Evolutionary conservation across 257 asterid genomes (phyloP), one percentile per base, ranked within the genome.

Genomic region (Paraleonurus japonicus): DNA sequence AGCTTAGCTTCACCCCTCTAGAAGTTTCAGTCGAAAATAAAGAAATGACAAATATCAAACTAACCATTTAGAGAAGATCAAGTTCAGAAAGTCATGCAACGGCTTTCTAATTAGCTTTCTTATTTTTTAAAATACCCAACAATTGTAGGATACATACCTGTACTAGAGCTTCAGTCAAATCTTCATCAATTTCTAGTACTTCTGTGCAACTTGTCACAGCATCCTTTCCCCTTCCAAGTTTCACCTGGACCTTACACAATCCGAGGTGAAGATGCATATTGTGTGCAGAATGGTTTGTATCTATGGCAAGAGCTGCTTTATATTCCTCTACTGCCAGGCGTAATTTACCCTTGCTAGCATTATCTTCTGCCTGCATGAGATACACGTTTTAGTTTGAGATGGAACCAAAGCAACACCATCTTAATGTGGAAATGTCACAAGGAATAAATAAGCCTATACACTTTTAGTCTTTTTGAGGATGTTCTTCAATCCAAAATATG

Each of bases 1-100:
- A 90, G 93, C 82, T 90, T 92, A 41, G 97, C 95, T 87, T 92
- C 97, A 60, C 95, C 97, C 70, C 98, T 92, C 95, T 90, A 81
- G 15, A 76, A 73, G 54, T 76, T 72, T 20, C 3, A 60, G 4
- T 17, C 61, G 50, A 67, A 72, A 45, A 17, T 77, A 17, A 48
- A n/a, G 39, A 45, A 30, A 32, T 1, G 61, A 20, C 53, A 48
- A 13, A 50, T 32, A 45, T 61, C 22, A 43, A 39, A 13, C 17
- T 22, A 47, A 48, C 26, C 15, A 9, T 55, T 17, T 32, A 24
- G 20, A 58, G 35, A 53, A 20, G 26, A 37, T 28, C 26, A 75
- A 72, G 48, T 53, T 8, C 4, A 7, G 65, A 59, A 54, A 50
- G 10, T 22, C 9, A 55, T 15, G 20, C 20, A 15, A 50, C 17